phyloP scores from a whole-genome alignment of 148 eudicot species.

The Euryodendron excelsum region DNA sequence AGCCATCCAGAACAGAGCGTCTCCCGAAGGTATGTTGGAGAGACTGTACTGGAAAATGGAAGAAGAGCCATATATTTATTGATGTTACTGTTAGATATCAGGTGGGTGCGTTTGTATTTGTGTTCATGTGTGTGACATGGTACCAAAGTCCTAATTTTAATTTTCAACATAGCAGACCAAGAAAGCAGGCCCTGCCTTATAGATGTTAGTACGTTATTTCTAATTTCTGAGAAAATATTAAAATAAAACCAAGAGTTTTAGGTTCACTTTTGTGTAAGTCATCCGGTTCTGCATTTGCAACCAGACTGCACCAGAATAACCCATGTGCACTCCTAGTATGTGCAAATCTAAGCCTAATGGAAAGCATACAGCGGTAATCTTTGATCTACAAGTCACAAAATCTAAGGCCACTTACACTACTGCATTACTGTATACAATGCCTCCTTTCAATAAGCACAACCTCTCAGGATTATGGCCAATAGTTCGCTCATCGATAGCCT shows the following conservation, averaged over 20 bases:
- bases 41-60: conserved; percentile 72
- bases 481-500: conserved; percentile 90
- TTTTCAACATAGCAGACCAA: background rate
- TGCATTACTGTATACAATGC: conserved; percentile 79
- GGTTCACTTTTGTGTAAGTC: background rate
- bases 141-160: background rate
- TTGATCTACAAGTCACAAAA: background rate
- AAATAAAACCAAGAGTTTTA: background rate
- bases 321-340: background rate
- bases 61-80: conserved; percentile 18
- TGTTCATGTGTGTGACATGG: background rate
- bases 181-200: background rate
- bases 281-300: background rate
- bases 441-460: conserved; percentile 83
- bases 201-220: background rate
- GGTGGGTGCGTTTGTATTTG: background rate
- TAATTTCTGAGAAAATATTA: background rate
- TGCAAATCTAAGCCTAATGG: background rate
- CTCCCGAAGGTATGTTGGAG: conserved; percentile 79
- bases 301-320: background rate
- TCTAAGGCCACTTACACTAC: conserved; percentile 62
- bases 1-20: conserved; percentile 91
- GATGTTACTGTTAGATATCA: background rate
- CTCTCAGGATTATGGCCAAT: conserved; percentile 95
- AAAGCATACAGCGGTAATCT: background rate